Percentiles rank a stretch among this genome's conserved stretches.
Evolutionary conservation across 2,329 filamentous ascomycete genomes (phyloP).

Genomic region (Elsinoe batatas): DNA sequence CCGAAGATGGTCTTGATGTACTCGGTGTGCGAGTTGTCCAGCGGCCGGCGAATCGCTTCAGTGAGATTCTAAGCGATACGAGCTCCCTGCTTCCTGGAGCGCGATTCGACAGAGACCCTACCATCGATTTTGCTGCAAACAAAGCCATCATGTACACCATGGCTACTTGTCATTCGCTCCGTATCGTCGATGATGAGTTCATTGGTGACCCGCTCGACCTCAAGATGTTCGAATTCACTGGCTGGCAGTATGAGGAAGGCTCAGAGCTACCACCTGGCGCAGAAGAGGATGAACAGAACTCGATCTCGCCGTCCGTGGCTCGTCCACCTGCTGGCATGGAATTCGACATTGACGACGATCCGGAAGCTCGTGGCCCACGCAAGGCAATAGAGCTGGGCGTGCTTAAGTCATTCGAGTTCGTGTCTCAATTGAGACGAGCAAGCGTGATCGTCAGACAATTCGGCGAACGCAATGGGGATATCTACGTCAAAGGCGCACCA

Average conservation of each 20-base stretch:
- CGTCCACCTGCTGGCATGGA: conserved; percentile 59
- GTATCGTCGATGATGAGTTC: conserved; percentile 76
- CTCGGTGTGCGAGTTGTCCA: conserved; percentile 76
- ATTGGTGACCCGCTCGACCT: conserved; percentile 89
- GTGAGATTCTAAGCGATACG: conserved; percentile 62
- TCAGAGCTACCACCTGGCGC: conserved; percentile 51
- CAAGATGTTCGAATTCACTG: conserved; percentile 97
- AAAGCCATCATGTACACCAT: conserved; percentile 80
- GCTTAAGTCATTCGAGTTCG: conserved; percentile 85
- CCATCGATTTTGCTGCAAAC: conserved; percentile 50
- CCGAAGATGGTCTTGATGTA: conserved; percentile 90
- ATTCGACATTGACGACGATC: conserved; percentile 46
- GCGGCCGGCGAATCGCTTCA: conserved; percentile 54
- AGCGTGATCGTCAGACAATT: conserved; percentile 89
- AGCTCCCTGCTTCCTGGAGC: conserved; percentile 48
- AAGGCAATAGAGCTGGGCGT: conserved; percentile 75
- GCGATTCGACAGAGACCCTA: conserved; percentile 48
- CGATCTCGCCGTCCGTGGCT: conserved; percentile 79
- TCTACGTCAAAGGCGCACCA: conserved; percentile 93
- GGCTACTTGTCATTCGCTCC: conserved; percentile 91
- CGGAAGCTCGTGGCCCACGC: conserved; percentile 33
- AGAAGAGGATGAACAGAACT: conserved; percentile 64
- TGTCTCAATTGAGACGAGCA: conserved; percentile 80
- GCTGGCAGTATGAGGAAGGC: conserved; percentile 86
- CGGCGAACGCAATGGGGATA: conserved; percentile 69